These are phyloP conservation scores for Stagonosporopsis vannaccii DNA, from an alignment of 2,329 filamentous ascomycete species.

Conservation along the genomic window DNA sequence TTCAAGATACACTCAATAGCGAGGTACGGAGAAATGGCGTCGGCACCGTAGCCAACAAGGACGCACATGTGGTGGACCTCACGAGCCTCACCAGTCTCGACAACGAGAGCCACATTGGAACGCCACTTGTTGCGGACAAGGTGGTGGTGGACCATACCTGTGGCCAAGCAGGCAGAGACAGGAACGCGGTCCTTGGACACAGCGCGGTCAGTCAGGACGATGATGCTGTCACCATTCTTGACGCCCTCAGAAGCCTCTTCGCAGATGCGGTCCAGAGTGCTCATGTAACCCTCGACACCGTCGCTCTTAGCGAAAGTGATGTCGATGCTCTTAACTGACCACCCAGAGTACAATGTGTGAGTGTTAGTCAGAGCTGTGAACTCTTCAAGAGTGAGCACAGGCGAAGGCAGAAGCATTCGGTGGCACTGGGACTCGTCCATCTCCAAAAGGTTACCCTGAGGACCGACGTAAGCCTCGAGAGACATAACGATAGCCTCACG, in stretches of 20 bases:
- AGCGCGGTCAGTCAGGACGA: conserved; percentile 88
- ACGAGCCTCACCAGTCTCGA: conserved; percentile 93
- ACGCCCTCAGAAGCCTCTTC: conserved; percentile 84
- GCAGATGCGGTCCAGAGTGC: conserved; percentile 88
- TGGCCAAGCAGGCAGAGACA: conserved; percentile 85
- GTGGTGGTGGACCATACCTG: conserved; percentile 94
- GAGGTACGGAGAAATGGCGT: conserved; percentile 93
- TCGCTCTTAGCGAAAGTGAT: conserved; percentile 90
- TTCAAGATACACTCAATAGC: conserved; percentile 97
- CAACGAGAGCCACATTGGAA: conserved; percentile 82
- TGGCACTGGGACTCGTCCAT: conserved; percentile 92
- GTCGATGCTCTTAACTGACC: conserved; percentile 90
- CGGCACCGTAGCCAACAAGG: conserved; percentile 92
- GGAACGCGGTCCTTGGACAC: conserved; percentile 82
- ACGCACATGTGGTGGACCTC: conserved; percentile 99
- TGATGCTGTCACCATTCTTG: conserved; percentile 80
- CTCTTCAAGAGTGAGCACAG: conserved; percentile 86
- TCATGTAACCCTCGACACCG: conserved; percentile 83
- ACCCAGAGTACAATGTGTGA: conserved; percentile 72
- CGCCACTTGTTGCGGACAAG: conserved; percentile 96
- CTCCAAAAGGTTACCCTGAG: conserved; percentile 92
- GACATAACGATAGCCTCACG: conserved; percentile 99
- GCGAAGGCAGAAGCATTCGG: conserved; percentile 84
- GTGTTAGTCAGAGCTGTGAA: conserved; percentile 89
- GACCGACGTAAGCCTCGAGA: conserved; percentile 92